Evolutionary conservation across 139 green algal genomes (phyloP), one percentile per base, ranked within the genome.

Genomic region (Micromonas commoda): DNA sequence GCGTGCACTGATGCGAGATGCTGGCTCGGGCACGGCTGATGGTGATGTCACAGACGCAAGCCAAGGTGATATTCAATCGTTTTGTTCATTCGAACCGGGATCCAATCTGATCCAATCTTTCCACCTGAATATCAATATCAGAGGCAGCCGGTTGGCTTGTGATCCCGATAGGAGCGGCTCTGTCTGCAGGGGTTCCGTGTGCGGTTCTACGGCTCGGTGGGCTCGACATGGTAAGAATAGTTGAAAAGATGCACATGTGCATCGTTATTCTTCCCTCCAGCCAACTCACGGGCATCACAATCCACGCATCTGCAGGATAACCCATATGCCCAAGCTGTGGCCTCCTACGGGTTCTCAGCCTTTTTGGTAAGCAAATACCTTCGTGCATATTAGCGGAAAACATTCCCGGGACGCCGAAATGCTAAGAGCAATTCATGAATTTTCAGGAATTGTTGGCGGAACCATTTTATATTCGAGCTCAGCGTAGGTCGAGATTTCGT

Each of bases 121-220:
- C 16, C 9, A 23, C 45, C 16, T 16, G 45, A 57, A 57, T 23
- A 57, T 57, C 9, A 9, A 9, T 57, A 9, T 9, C 45, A 57
- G 45, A 57, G 16, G 45, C 45, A 23, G 45, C 45, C 26, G 64
- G 28, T 71, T 71, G 64, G 64, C 29, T 75, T 24, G 68, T 75
- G 23, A 37, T 75, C 35, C 38, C 37, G 1, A 1, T 75, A 35
- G 38, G 68, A 19, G 64, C 26, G 29, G 26, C 45, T 13, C 29
- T 71, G 13, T 71, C 64, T 29, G 33, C 33, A 26, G 64, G 26
- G 26, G 64, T 71, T 4, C 64, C 64, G 29, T 29, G 13, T 4
- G 64, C 64, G 2, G 64, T 71, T 21, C 5, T 45, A 13, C 45
- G 24, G 24, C 45, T 57, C 45, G 45, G 45, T 57, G 16, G 45